These are phyloP conservation scores for Cercophora newfieldiana DNA, from an alignment of 495 filamentous ascomycete species.

Conservation along the genomic window DNA sequence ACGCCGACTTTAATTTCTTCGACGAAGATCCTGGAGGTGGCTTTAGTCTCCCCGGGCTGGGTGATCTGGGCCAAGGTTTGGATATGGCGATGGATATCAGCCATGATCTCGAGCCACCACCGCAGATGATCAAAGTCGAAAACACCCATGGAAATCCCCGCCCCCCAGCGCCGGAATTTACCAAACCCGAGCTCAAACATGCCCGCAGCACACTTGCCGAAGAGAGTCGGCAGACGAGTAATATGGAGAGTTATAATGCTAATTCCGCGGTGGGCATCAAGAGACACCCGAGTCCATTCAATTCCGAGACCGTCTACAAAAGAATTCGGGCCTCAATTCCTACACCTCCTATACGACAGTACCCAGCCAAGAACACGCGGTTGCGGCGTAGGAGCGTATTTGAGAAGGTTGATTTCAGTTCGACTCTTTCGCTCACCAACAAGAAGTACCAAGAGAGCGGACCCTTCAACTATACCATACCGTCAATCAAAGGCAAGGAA, in stretches of 20 bases:
- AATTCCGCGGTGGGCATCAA: constrained; percentile 38
- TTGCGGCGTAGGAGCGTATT: constrained; percentile 43
- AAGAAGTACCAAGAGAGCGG: constrained; percentile 55
- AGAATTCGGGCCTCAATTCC: constrained; percentile 45
- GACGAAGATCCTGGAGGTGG: constrained; percentile 53
- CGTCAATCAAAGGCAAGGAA: constrained; percentile 26
- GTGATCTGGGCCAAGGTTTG: constrained; percentile 17
- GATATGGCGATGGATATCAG: constrained; percentile 17
- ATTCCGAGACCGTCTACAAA: constrained; percentile 54
- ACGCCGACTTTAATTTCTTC: constrained; percentile 91
- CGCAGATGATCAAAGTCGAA: constrained; percentile 1
- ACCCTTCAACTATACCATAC: constrained; percentile 43
- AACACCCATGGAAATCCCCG: constrained; percentile 5
- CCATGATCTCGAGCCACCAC: constrained; percentile 12
- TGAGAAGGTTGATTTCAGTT: constrained; percentile 51
- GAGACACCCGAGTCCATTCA: constrained; percentile 49
- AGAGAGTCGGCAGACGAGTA: constrained; percentile 31
- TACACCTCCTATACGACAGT: constrained; percentile 19
- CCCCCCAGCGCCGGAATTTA: constrained; percentile 37
- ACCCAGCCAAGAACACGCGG: constrained; percentile 1
- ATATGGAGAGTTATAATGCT: constrained; percentile 31
- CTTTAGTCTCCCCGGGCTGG: constrained; percentile 31
- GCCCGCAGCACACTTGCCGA: constrained; percentile 45
- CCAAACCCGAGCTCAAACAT: constrained; percentile 51
- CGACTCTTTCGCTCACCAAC: constrained; percentile 45